These are phyloP conservation scores for Schoenoplectus tabernaemontani DNA, from an alignment of 202 grass and related monocot species.

Conservation along the genomic window DNA sequence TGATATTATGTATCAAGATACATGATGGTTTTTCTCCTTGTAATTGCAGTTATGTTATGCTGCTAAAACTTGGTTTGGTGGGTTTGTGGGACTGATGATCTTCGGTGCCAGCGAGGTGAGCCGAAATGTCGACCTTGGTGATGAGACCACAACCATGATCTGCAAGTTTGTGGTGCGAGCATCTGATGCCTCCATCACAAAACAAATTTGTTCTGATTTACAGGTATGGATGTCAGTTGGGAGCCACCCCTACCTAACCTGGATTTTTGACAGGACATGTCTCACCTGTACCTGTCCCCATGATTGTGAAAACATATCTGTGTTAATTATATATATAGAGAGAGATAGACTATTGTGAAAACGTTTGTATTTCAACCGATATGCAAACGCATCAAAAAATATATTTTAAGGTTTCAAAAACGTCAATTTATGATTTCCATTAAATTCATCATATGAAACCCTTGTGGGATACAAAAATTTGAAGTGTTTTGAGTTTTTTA, in stretches of 20 bases:
- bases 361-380: too few species aligned
- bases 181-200: constrained; percentile 83
- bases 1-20: neutral
- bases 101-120: constrained; percentile 97
- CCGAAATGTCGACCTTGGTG: constrained; percentile 89
- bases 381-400: too few species aligned
- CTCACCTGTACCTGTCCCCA: neutral
- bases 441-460: too few species aligned
- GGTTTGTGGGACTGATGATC: constrained; percentile 98
- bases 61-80: constrained; percentile 94
- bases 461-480: too few species aligned
- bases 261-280: neutral
- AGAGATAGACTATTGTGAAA: too few species aligned
- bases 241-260: neutral
- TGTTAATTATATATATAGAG: too few species aligned
- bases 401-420: too few species aligned
- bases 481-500: too few species aligned
- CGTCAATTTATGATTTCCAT: too few species aligned
- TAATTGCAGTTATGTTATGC: constrained; percentile 67
- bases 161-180: constrained; percentile 91
- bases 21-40: neutral
- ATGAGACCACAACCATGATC: constrained; percentile 97
- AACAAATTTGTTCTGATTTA: constrained; percentile 74
- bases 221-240: constrained; percentile 32
- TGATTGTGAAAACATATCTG: neutral